These are phyloP conservation scores for Nakazawaea siamensis DNA, from an alignment of 805 yeast genomes.

Conservation along the genomic window DNA sequence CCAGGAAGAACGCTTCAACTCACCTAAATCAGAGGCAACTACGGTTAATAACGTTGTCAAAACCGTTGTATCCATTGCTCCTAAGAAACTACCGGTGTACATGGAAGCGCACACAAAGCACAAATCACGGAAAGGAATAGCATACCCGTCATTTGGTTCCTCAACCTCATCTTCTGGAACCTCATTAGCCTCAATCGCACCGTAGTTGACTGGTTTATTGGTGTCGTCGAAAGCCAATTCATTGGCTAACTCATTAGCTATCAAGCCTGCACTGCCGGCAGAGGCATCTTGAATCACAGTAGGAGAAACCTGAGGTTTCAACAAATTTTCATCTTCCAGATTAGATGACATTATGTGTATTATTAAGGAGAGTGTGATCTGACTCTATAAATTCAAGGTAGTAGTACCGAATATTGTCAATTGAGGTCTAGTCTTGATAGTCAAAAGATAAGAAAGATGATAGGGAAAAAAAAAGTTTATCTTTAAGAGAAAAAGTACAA, in stretches of 20 bases:
- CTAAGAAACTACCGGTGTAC: conserved; percentile 22
- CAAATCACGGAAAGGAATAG: conserved; percentile 24
- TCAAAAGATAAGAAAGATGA: too few species aligned
- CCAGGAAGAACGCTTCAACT: conserved; percentile 34
- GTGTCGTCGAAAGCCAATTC: conserved; percentile 7
- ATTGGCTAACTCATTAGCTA: conserved; percentile 13
- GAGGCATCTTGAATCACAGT: conserved; percentile 11
- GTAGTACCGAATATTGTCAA: too few species aligned
- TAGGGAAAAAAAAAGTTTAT: too few species aligned
- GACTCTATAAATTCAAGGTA: too few species aligned
- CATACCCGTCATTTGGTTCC: conserved; percentile 16
- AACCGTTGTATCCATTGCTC: conserved; percentile 47
- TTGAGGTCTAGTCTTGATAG: too few species aligned
- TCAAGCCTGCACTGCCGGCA: conserved; percentile 10
- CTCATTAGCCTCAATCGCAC: conserved; percentile 5
- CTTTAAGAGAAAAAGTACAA: too few species aligned
- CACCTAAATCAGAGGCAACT: conserved; percentile 43
- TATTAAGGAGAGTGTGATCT: too few species aligned
- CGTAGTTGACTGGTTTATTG: conserved; percentile 8
- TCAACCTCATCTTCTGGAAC: neutral
- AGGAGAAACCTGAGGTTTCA: conserved; percentile 5
- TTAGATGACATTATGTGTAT: too few species aligned
- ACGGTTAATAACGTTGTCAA: conserved; percentile 43
- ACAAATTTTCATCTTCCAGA: conserved; percentile 4
- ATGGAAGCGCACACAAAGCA: conserved; percentile 26